Conservation (phyloP, 257 asterid species). For the Prunella vulgaris region DNA sequence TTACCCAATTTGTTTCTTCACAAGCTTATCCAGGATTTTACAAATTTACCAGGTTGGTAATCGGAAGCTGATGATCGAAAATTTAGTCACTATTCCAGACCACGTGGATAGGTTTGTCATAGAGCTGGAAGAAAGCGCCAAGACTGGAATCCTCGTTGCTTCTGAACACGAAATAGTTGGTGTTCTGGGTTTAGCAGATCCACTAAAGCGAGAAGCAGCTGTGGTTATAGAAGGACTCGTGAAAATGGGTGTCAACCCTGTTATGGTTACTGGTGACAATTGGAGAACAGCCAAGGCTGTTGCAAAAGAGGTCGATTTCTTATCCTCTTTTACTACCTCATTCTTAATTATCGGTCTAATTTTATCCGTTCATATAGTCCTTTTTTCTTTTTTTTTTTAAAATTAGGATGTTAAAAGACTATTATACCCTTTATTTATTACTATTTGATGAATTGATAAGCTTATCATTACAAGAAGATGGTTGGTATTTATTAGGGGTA, state of each 20-base stretch:
- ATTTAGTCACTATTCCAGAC: conserved; percentile 42
- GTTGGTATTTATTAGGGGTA: too few relatives aligned
- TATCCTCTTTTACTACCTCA: background rate
- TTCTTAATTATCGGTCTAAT: too few relatives aligned
- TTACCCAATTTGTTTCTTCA: background rate
- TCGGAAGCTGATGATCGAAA: conserved; percentile 72
- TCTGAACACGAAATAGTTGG: conserved; percentile 51
- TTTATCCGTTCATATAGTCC: too few relatives aligned
- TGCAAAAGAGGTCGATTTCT: conserved; percentile 77
- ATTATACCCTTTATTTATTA: too few relatives aligned
- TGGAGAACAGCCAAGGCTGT: conserved; percentile 98
- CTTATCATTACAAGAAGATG: too few relatives aligned
- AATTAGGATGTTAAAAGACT: too few relatives aligned
- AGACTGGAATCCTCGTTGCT: conserved; percentile 88
- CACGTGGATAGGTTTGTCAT: conserved; percentile 69
- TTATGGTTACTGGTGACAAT: conserved; percentile 99
- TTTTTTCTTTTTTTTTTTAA: too few relatives aligned
- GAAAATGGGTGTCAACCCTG: conserved; percentile 89
- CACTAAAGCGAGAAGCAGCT: conserved; percentile 94
- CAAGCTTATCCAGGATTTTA: conserved; percentile 19
- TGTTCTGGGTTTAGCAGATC: conserved; percentile 92
- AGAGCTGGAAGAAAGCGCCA: conserved; percentile 90
- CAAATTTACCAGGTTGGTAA: conserved; percentile 67
- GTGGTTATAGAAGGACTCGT: conserved; percentile 84
- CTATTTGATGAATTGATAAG: too few relatives aligned